Percentiles rank a stretch among this genome's conserved stretches.
Evolutionary conservation across 2,329 filamentous ascomycete species (phyloP).

Genomic region (Colletotrichum sp.): DNA sequence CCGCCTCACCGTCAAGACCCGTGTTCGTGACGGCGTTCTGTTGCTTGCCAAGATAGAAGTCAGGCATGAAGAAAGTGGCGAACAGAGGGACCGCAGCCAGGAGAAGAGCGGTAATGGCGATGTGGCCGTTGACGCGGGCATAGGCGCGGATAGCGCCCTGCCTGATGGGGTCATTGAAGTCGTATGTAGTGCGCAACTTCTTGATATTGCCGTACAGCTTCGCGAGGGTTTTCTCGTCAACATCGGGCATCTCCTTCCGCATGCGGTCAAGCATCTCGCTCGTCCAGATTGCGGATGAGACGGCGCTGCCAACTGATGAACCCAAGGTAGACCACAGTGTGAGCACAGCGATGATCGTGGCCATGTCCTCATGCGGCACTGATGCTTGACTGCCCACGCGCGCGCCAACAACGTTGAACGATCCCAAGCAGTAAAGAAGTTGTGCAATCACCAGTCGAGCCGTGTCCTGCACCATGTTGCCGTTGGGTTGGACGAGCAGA

Average conservation of each 20-base stretch:
- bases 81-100: constrained; percentile 36
- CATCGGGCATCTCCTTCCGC: constrained; percentile 32
- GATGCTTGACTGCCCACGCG: constrained; percentile 45
- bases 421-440: constrained; percentile 40
- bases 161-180: constrained; percentile 35
- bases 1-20: constrained; percentile 32
- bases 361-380: constrained; percentile 46
- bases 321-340: constrained; percentile 44
- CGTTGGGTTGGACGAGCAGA: constrained; percentile 32
- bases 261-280: constrained; percentile 39
- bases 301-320: constrained; percentile 40
- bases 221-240: constrained; percentile 26
- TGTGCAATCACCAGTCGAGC: constrained; percentile 38
- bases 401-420: constrained; percentile 42
- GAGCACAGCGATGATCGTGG: constrained; percentile 40
- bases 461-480: constrained; percentile 36
- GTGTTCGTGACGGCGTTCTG: constrained; percentile 38
- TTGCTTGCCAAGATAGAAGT: constrained; percentile 41
- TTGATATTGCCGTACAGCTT: constrained; percentile 40
- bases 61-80: constrained; percentile 44
- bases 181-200: constrained; percentile 34
- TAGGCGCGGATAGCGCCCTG: constrained; percentile 43
- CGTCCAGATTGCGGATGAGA: constrained; percentile 43
- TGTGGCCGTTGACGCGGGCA: constrained; percentile 37
- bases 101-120: constrained; percentile 33